These are phyloP conservation scores for Chrysanthemum lavandulifolium DNA, from an alignment of 129 eudicot species.

Conservation along the genomic window DNA sequence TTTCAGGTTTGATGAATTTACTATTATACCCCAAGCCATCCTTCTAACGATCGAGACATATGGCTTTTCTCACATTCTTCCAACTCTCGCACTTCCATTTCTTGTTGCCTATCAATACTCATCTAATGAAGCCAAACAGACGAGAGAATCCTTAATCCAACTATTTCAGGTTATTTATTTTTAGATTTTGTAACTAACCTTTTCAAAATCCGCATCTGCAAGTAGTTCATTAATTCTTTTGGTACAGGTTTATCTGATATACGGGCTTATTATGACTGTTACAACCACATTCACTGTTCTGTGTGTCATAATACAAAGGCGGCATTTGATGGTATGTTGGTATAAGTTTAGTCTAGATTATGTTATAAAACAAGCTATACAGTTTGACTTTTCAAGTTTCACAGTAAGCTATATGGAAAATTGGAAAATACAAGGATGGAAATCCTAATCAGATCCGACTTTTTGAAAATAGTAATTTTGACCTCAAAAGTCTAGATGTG, in stretches of 20 bases:
- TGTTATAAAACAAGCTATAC: neutral
- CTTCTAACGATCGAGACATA: constrained; percentile 84
- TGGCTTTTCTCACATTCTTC: constrained; percentile 91
- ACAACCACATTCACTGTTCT: constrained; percentile 63
- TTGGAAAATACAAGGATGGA: neutral
- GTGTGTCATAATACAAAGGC: constrained; percentile 87
- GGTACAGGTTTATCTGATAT: constrained; percentile 76
- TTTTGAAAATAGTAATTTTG: neutral
- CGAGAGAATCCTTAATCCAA: constrained; percentile 37
- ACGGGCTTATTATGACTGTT: constrained; percentile 62
- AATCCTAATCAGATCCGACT: neutral
- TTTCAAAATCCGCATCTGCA: neutral
- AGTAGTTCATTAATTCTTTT: constrained; percentile 9
- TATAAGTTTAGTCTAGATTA: neutral
- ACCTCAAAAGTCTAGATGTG: neutral
- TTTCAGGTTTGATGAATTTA: constrained; percentile 90
- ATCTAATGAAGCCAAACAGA: constrained; percentile 31
- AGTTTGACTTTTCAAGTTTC: neutral
- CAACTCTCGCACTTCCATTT: constrained; percentile 84
- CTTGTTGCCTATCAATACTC: constrained; percentile 47
- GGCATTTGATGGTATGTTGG: constrained; percentile 86
- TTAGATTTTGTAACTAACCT: neutral
- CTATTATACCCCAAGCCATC: constrained; percentile 82
- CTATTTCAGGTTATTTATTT: constrained; percentile 60
- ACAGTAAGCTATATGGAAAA: neutral